Percentiles rank a stretch among this genome's conserved stretches.
phyloP scores from a whole-genome alignment of 352 stramenopile genomes.

The Phytophthora ramorum region DNA sequence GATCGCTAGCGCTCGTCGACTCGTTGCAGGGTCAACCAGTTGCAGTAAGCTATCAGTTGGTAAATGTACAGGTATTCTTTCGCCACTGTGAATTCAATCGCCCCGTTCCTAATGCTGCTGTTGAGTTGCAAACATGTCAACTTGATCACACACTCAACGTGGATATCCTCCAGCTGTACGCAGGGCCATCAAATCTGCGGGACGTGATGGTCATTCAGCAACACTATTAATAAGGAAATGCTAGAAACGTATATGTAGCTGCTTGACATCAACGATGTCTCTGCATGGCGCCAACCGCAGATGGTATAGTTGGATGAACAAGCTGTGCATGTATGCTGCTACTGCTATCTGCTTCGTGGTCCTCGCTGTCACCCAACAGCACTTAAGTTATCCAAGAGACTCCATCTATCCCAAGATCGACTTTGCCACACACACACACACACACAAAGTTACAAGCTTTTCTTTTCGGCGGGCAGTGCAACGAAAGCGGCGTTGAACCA shows the following conservation, averaged over 20 bases:
- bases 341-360: constrained; percentile 11
- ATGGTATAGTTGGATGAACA: constrained; percentile 10
- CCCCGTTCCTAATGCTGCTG: neutral
- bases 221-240: neutral
- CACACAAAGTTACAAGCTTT: too few relatives aligned
- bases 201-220: too few relatives aligned
- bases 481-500: too few relatives aligned
- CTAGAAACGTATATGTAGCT: neutral
- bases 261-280: too few relatives aligned
- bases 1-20: neutral
- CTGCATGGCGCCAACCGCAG: neutral
- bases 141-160: neutral
- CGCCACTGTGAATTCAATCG: too few relatives aligned
- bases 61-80: too few relatives aligned
- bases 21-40: neutral
- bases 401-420: constrained; percentile 9
- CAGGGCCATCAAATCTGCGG: too few relatives aligned
- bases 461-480: too few relatives aligned
- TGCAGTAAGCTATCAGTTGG: neutral
- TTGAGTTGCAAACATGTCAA: neutral
- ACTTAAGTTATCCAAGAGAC: constrained; percentile 6
- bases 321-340: constrained; percentile 4
- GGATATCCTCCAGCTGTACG: neutral
- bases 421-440: too few relatives aligned
- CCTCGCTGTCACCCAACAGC: neutral